A percentile compares a stretch with the other conserved stretches of the same genome.
Conservation (phyloP, 2,329 filamentous ascomycete species). For the Penicillium occitanis region DNA sequence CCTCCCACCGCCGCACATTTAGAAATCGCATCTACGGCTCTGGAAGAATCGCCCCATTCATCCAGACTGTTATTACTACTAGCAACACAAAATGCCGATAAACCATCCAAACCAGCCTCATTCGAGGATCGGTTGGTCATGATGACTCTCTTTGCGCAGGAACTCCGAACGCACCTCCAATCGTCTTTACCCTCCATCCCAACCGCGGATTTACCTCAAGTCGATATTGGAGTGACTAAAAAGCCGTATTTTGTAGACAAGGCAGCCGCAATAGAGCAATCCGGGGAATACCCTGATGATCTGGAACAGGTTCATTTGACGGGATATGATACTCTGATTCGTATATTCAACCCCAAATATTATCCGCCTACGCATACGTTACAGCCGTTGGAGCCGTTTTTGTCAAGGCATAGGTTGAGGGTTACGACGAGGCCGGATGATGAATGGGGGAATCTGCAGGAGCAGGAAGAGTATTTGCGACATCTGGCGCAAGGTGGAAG, state of each 20-base stretch:
- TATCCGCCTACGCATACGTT: slow-evolving; percentile 48
- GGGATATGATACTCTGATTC: slow-evolving; percentile 51
- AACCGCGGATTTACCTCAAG: slow-evolving; percentile 28
- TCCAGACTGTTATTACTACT: slow-evolving; percentile 58
- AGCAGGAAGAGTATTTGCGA: slow-evolving; percentile 41
- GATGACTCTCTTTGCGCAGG: slow-evolving; percentile 50
- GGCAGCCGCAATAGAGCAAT: slow-evolving; percentile 43
- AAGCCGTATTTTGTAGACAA: slow-evolving; percentile 52
- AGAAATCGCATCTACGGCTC: slow-evolving; percentile 54
- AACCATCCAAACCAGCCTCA: slow-evolving; percentile 51
- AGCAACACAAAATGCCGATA: slow-evolving; percentile 65
- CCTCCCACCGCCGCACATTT: slow-evolving; percentile 62
- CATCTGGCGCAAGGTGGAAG: slow-evolving; percentile 39
- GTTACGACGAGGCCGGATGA: slow-evolving; percentile 46
- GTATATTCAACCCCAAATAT: slow-evolving; percentile 51
- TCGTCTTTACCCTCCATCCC: slow-evolving; percentile 14
- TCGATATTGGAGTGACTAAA: slow-evolving; percentile 52
- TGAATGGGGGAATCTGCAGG: slow-evolving; percentile 41
- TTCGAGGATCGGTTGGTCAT: slow-evolving; percentile 52
- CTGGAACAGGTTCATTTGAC: slow-evolving; percentile 50
- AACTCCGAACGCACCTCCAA: slow-evolving; percentile 37
- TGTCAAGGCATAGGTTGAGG: slow-evolving; percentile 44
- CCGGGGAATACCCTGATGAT: slow-evolving; percentile 35
- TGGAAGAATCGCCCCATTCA: slow-evolving; percentile 39
- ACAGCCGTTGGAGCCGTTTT: slow-evolving; percentile 42